These are phyloP conservation scores for Salvia splendens DNA, from an alignment of 257 asterid genomes.

Conservation along the genomic window DNA sequence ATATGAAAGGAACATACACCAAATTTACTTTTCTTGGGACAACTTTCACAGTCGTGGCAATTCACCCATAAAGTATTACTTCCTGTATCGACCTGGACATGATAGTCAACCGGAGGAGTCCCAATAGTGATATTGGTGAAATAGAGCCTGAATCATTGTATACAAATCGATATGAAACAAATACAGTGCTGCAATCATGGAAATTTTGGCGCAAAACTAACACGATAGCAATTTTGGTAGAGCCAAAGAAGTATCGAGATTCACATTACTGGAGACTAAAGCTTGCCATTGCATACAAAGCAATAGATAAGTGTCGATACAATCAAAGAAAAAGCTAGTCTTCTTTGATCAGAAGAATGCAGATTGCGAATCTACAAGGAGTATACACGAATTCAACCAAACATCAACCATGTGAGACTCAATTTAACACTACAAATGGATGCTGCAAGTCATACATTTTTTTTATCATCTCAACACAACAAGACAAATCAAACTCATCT, in stretches of 20 bases:
- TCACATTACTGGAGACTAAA: neutral
- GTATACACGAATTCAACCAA: too few relatives aligned
- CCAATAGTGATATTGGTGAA: conserved; percentile 86
- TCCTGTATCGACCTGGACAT: conserved; percentile 97
- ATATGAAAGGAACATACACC: conserved; percentile 45
- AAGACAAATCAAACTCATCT: too few relatives aligned
- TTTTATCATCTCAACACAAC: too few relatives aligned
- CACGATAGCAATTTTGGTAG: neutral
- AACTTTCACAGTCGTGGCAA: conserved; percentile 73
- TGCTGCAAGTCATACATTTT: too few relatives aligned
- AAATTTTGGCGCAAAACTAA: neutral
- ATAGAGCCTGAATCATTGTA: conserved; percentile 70
- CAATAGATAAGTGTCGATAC: too few relatives aligned
- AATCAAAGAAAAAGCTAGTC: neutral
- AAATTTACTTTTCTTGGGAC: conserved; percentile 82
- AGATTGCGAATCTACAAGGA: neutral
- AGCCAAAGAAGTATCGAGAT: neutral
- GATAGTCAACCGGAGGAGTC: conserved; percentile 86
- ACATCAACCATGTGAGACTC: too few relatives aligned
- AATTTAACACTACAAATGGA: too few relatives aligned
- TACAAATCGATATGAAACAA: conserved; percentile 22
- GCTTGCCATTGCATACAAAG: neutral
- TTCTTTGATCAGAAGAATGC: neutral
- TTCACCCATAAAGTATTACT: conserved; percentile 98
- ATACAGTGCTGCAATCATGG: neutral